Evolutionary conservation across 208 protist genomes (phyloP).

Genomic region (Trypanosoma vivax): DNA sequence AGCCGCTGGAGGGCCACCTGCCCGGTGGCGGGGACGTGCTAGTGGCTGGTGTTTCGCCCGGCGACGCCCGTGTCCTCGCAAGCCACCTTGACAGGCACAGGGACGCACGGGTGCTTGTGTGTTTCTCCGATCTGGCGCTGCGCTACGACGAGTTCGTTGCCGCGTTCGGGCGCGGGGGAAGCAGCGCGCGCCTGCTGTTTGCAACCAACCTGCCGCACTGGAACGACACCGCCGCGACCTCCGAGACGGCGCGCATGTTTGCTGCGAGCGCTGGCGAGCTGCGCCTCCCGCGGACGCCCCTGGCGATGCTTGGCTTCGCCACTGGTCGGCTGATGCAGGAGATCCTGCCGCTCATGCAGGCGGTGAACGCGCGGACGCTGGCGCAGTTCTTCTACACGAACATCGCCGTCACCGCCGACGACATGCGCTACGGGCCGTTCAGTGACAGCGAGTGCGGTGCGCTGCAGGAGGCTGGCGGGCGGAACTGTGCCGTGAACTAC

Average conservation of each 20-base stretch:
- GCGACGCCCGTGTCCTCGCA: background rate
- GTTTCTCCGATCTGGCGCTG: slow-evolving; percentile 1
- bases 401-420: slow-evolving; percentile 12
- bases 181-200: background rate
- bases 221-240: background rate
- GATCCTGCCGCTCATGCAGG: slow-evolving; percentile 11
- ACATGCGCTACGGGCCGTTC: slow-evolving; percentile 26
- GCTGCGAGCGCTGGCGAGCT: background rate
- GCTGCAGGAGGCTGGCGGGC: background rate
- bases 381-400: slow-evolving; percentile 15
- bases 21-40: slow-evolving; percentile 1
- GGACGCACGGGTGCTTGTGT: background rate
- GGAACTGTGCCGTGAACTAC: slow-evolving; percentile 26
- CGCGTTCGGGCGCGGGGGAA: background rate
- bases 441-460: background rate
- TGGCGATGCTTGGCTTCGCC: slow-evolving; percentile 11
- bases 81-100: background rate
- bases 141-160: background rate
- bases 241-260: slow-evolving; percentile 9
- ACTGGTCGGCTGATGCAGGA: background rate
- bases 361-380: slow-evolving; percentile 11
- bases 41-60: background rate
- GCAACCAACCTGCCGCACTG: slow-evolving; percentile 5
- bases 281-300: slow-evolving; percentile 1
- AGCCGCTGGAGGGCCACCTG: background rate